Percentiles rank a stretch among this genome's conserved stretches.
These are phyloP conservation scores for Myochromella boudieri DNA, from an alignment of 768 basidiomycete species.

Conservation along the genomic window DNA sequence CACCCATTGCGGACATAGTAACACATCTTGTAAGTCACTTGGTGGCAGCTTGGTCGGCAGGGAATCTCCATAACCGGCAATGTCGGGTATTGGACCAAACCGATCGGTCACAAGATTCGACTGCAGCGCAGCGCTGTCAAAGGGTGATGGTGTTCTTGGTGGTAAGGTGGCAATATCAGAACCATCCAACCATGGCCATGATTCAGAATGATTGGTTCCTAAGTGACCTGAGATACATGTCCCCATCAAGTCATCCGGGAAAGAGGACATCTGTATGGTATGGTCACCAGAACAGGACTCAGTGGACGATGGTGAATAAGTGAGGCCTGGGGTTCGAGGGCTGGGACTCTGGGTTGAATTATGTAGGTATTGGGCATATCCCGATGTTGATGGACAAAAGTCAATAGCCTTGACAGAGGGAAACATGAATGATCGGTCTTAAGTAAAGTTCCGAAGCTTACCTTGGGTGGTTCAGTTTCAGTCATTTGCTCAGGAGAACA, in stretches of 20 bases:
- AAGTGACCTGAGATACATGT: constrained; percentile 10
- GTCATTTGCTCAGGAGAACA: constrained; percentile 7
- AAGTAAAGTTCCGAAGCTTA: neutral
- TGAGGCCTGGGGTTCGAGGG: constrained; percentile 57
- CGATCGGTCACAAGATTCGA: constrained; percentile 2
- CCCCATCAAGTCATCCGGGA: constrained; percentile 43
- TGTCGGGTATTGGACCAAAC: neutral
- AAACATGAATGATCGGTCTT: neutral
- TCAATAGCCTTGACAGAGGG: constrained; percentile 4
- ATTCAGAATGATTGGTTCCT: constrained; percentile 15
- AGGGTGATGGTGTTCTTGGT: neutral
- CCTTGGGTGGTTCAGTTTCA: constrained; percentile 5
- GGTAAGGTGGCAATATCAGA: constrained; percentile 1
- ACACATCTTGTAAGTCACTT: constrained; percentile 4
- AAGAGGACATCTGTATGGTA: constrained; percentile 55
- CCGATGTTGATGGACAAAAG: neutral
- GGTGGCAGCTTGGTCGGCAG: constrained; percentile 2
- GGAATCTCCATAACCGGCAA: neutral
- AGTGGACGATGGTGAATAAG: constrained; percentile 60
- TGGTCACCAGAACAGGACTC: constrained; percentile 55
- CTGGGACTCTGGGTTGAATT: constrained; percentile 33
- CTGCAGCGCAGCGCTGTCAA: constrained; percentile 1
- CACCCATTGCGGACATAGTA: neutral
- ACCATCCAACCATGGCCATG: constrained; percentile 25
- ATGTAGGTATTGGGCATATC: constrained; percentile 4